Evolutionary conservation across 129 eudicot genomes (phyloP), one percentile per base, ranked within the genome.

Genomic region (Gnaphalium uliginosum): DNA sequence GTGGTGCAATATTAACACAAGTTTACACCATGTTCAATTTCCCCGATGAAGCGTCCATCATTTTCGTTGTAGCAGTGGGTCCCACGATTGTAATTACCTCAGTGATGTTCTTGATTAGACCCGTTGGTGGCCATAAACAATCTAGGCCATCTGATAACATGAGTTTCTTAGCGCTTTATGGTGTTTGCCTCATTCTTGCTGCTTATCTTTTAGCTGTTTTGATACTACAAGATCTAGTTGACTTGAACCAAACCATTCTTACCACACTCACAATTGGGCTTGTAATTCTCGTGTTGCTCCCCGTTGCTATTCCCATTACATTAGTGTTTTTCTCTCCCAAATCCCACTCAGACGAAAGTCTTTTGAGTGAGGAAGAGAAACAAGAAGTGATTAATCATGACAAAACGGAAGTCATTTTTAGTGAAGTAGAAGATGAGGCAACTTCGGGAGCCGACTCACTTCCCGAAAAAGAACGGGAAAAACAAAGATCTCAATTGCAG

Each of bases 1-100:
- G 96, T 68, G 92, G 92, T 51, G 96, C 96, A 23, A 87, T 89
- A 32, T 70, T 87, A 57, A 89, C 89, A 46, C 96, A 87, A 83
- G 69, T 89, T 68, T 89, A 89, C 77, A 71, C 81, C 46, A 84
- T 87, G 88, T 76, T 89, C 65, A 89, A 87, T 61, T 71, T 83
- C 72, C 87, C 96, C 6, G 71, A 83, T 78, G 82, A 86, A 77
- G 79, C 88, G 19, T 81, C 96, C 68, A 86, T 89, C 27, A 85
- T 89, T 35, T 87, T 89, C 13, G 87, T 87, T 85, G 90, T 89
- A 57, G 96, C 96, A 37, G 88, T 87, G 46, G 91, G 96, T 33
- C 96, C 96, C 32, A 74, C 92, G 0, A 81, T 87, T 17, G 85
- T 89, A 37, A 85, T 89, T 27, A 73, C 76, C 18, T 76, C 86